These are phyloP conservation scores for Curvularia sp. DNA, from an alignment of 2,329 filamentous ascomycete genomes.

Conservation along the genomic window DNA sequence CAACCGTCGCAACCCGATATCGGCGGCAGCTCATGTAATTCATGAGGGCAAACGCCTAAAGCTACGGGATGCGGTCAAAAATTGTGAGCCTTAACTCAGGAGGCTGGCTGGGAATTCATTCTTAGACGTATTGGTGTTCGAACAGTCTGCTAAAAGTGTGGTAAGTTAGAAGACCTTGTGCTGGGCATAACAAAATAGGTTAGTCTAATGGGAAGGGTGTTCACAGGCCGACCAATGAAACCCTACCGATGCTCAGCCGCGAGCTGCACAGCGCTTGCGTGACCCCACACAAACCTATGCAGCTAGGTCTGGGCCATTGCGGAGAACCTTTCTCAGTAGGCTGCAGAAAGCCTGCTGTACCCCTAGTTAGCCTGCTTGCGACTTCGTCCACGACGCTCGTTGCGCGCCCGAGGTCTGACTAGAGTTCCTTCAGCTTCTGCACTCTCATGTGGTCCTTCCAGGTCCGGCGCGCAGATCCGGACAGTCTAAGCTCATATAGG, in stretches of 20 bases:
- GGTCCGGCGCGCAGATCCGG: background rate
- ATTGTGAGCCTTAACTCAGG: background rate
- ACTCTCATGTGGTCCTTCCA: background rate
- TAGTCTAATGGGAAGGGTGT: background rate
- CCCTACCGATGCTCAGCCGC: no score
- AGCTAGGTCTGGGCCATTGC: background rate
- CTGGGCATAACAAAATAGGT: background rate
- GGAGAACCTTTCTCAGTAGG: background rate
- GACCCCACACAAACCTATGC: no score
- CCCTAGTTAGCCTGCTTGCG: conserved; percentile 1
- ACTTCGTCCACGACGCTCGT: background rate
- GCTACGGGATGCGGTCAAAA: background rate
- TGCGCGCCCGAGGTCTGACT: background rate
- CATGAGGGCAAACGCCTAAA: background rate
- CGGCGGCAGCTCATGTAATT: background rate
- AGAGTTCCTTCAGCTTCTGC: background rate
- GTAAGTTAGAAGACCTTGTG: background rate
- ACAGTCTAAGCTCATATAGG: background rate
- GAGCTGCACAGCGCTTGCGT: no score
- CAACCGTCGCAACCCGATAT: background rate
- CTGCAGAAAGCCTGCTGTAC: conserved; percentile 1
- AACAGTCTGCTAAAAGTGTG: background rate
- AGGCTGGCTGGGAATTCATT: background rate
- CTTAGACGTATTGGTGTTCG: background rate
- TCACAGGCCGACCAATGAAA: no score